Conservation (phyloP, 768 basidiomycete genomes). For the Rhizopogon vinicolor region DNA sequence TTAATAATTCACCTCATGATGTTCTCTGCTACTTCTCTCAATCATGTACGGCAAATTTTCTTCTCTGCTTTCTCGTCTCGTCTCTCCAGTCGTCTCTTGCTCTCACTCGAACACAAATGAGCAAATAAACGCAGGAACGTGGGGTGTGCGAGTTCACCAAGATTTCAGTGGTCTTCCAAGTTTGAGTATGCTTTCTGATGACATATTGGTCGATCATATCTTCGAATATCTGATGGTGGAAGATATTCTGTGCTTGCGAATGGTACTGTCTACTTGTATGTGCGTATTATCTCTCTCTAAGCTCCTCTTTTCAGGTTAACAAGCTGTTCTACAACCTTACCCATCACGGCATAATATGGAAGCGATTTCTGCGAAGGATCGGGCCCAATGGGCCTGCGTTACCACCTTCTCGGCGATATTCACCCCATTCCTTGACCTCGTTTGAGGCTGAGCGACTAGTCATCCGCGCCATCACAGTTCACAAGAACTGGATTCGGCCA, state of each 20-base stretch:
- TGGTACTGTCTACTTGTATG: constrained; percentile 16
- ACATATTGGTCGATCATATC: constrained; percentile 33
- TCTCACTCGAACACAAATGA: neutral
- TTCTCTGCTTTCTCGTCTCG: constrained; percentile 16
- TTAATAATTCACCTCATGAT: constrained; percentile 1
- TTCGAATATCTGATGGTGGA: constrained; percentile 31
- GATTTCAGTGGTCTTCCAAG: constrained; percentile 21
- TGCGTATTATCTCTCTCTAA: neutral
- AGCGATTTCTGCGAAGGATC: constrained; percentile 51
- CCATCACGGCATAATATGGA: constrained; percentile 68
- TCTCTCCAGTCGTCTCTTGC: neutral
- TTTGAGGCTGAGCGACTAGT: constrained; percentile 53
- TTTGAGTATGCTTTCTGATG: constrained; percentile 29
- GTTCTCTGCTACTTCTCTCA: neutral
- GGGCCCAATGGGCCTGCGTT: constrained; percentile 55
- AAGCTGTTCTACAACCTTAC: constrained; percentile 58
- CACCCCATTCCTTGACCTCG: constrained; percentile 24
- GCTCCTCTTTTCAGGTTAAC: constrained; percentile 39
- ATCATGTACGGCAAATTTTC: constrained; percentile 2
- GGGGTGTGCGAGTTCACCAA: constrained; percentile 19
- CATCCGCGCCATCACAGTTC: constrained; percentile 52
- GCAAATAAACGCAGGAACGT: constrained; percentile 13
- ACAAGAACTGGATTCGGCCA: constrained; percentile 51
- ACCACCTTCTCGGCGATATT: constrained; percentile 52
- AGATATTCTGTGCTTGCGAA: constrained; percentile 33